Percentiles rank a stretch among this genome's conserved stretches.
These are phyloP conservation scores for Neurospora intermedia DNA, from an alignment of 495 filamentous ascomycete genomes.

Conservation along the genomic window DNA sequence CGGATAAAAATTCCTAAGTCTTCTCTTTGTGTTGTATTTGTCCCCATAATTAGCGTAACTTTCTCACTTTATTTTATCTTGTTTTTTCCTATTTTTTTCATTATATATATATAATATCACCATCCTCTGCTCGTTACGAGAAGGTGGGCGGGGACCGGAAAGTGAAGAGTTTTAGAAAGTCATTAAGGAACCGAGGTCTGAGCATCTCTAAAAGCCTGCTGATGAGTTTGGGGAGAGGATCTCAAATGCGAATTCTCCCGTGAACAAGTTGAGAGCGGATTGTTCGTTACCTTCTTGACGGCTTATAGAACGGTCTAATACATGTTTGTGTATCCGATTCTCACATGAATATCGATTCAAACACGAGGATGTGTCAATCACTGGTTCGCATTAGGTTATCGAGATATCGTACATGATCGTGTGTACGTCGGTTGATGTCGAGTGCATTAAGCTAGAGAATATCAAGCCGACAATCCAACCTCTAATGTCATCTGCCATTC, in stretches of 20 bases:
- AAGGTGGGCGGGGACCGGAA: neutral
- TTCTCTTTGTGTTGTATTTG: neutral
- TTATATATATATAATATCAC: neutral
- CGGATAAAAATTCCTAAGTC: neutral
- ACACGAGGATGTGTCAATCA: neutral
- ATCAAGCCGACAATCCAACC: neutral
- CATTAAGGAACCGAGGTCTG: neutral
- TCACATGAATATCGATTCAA: neutral
- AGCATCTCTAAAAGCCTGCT: neutral
- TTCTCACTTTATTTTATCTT: no score
- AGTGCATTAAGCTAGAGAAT: neutral
- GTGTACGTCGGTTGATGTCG: neutral
- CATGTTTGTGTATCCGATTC: neutral
- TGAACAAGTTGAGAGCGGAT: neutral
- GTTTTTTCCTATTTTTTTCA: no score
- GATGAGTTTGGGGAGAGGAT: neutral
- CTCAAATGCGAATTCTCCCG: neutral
- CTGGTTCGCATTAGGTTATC: neutral
- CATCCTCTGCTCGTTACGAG: neutral
- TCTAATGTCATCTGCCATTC: neutral
- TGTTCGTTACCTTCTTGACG: neutral
- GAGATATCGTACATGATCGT: neutral
- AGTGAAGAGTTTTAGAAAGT: neutral
- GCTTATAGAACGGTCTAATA: neutral
- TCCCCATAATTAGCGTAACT: neutral